A percentile compares a stretch with the other conserved stretches of the same genome.
Evolutionary conservation across 306 rosid genomes (phyloP).

Genomic region (Fragaria ananassa): DNA sequence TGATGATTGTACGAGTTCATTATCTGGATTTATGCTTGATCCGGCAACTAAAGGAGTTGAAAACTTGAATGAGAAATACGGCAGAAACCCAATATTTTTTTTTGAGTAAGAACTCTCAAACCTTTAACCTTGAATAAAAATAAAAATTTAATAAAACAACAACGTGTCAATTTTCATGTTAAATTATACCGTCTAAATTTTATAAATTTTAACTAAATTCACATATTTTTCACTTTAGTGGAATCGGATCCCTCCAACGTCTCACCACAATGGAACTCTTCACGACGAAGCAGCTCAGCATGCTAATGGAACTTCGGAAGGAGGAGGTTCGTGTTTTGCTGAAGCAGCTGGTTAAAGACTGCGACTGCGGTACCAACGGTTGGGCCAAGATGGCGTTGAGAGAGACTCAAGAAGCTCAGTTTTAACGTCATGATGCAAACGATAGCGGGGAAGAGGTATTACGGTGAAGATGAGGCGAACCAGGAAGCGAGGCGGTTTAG

Average conservation of each 20-base stretch:
- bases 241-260: not conserved
- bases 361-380: not conserved
- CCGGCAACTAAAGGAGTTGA: no score
- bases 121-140: no score
- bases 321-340: constrained; percentile 16
- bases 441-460: constrained; percentile 26
- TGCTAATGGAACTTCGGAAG: not conserved
- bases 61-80: no score
- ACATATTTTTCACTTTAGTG: no score
- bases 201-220: no score
- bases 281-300: constrained; percentile 5
- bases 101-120: no score
- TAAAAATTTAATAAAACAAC: no score
- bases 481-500: constrained; percentile 19
- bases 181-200: no score
- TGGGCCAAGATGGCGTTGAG: constrained; percentile 13
- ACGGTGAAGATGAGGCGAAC: constrained; percentile 11
- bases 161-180: no score
- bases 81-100: no score
- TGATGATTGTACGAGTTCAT: no score
- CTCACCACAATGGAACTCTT: constrained; percentile 23
- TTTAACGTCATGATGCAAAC: constrained; percentile 24
- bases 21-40: no score
- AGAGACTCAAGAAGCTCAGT: constrained; percentile 11
- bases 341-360: constrained; percentile 7